These are phyloP conservation scores for Candida insectorum DNA, from an alignment of 805 yeast species.

Conservation along the genomic window DNA sequence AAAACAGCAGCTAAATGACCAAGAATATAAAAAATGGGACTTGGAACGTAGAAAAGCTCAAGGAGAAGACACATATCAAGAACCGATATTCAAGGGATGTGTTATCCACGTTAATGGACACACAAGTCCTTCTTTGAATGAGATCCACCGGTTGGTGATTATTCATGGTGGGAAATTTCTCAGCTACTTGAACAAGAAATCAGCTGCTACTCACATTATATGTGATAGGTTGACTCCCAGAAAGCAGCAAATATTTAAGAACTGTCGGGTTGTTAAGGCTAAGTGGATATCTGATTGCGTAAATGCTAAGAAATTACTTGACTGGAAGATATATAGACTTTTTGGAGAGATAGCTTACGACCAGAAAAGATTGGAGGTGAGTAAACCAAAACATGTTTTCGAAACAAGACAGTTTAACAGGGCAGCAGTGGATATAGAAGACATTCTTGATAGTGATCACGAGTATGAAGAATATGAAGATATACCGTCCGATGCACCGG, in stretches of 20 bases:
- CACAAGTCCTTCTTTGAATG: constrained; percentile 75
- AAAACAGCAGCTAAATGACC: constrained; percentile 62
- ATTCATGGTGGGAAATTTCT: constrained; percentile 77
- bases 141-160: constrained; percentile 67
- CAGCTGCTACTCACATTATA: constrained; percentile 78
- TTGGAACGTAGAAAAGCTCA: constrained; percentile 26
- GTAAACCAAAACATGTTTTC: background rate
- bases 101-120: constrained; percentile 83
- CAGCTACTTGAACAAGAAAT: constrained; percentile 66
- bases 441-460: constrained; percentile 4
- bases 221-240: constrained; percentile 78
- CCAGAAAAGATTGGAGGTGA: constrained; percentile 40
- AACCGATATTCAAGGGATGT: constrained; percentile 57
- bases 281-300: constrained; percentile 76
- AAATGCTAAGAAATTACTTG: constrained; percentile 41
- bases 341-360: constrained; percentile 52
- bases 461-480: background rate
- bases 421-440: constrained; percentile 4
- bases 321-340: constrained; percentile 68
- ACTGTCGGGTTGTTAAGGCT: constrained; percentile 76
- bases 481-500: too few species aligned
- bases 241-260: constrained; percentile 60
- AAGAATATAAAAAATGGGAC: constrained; percentile 49
- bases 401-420: constrained; percentile 4
- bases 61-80: constrained; percentile 14